phyloP scores from a whole-genome alignment of 1,139 yeast genomes.

The Pichia norvegensis region DNA sequence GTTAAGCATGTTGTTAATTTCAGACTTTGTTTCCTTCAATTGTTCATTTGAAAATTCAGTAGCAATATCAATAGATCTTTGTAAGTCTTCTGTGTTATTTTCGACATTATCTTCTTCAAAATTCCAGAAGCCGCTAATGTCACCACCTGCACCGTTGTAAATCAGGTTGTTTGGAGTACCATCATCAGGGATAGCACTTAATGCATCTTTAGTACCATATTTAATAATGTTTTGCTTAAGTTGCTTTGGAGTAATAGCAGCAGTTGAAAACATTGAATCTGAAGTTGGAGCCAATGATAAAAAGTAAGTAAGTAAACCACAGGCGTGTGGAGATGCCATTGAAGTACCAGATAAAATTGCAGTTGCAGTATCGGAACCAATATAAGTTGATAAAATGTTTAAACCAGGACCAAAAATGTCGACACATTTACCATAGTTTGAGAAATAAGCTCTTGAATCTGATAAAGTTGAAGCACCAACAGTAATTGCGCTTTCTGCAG shows the following conservation, averaged over 20 bases:
- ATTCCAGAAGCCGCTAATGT: constrained; percentile 67
- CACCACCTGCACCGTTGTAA: constrained; percentile 89
- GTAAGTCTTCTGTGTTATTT: constrained; percentile 3
- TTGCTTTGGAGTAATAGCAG: constrained; percentile 71
- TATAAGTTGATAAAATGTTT: constrained; percentile 75
- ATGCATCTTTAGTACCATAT: constrained; percentile 63
- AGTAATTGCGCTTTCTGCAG: constrained; percentile 66
- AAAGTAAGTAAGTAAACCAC: constrained; percentile 84
- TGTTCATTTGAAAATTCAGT: constrained; percentile 15
- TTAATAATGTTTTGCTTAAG: constrained; percentile 81
- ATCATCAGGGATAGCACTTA: constrained; percentile 64
- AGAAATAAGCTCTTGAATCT: constrained; percentile 71
- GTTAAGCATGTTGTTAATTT: constrained; percentile 18
- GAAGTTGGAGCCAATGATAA: constrained; percentile 85
- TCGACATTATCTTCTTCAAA: constrained; percentile 8
- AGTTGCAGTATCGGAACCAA: constrained; percentile 75
- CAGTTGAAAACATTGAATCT: constrained; percentile 56
- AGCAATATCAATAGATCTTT: background rate
- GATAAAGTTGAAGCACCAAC: constrained; percentile 78
- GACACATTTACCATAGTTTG: constrained; percentile 79
- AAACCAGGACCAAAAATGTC: constrained; percentile 83
- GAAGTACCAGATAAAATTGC: constrained; percentile 96
- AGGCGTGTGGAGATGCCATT: constrained; percentile 97
- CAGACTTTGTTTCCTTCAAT: constrained; percentile 17
- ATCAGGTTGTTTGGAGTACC: constrained; percentile 79